Conservation (phyloP, 441 rosid genomes). For the Corymbia calophylla region DNA sequence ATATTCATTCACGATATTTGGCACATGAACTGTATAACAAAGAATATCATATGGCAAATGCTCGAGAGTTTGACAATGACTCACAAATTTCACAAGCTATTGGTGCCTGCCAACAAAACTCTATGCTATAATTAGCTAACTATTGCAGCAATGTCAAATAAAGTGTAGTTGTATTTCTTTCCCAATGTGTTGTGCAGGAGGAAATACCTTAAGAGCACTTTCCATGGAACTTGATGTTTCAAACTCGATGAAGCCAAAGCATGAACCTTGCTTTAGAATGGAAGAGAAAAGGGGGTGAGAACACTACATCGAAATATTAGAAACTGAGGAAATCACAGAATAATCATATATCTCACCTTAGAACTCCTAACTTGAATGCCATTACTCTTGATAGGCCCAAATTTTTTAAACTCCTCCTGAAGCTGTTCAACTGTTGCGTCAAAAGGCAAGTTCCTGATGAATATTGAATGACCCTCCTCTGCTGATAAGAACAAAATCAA, state of each 20-base stretch:
- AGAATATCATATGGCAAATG: neutral
- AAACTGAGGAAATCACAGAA: neutral
- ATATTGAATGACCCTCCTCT: conserved; percentile 54
- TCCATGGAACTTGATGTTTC: conserved; percentile 37
- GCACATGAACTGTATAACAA: neutral
- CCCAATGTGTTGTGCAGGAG: neutral
- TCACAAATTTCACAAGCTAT: neutral
- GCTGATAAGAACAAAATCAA: conserved; percentile 8
- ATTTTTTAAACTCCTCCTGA: conserved; percentile 42
- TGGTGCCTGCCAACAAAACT: neutral
- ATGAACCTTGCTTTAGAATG: conserved; percentile 41
- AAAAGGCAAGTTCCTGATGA: conserved; percentile 46
- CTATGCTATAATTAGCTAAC: neutral
- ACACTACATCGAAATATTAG: neutral
- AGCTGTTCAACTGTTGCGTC: conserved; percentile 31
- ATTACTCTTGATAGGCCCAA: conserved; percentile 52
- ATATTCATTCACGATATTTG: neutral
- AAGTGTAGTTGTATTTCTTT: neutral
- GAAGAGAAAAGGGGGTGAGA: conserved; percentile 1
- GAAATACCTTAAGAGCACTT: conserved; percentile 47
- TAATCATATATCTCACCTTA: conserved; percentile 25
- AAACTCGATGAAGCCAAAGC: conserved; percentile 65
- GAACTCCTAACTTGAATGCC: conserved; percentile 53
- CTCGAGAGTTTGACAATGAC: neutral
- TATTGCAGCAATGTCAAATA: neutral